Evolutionary conservation across 768 basidiomycete species (phyloP), one percentile per base, ranked within the genome.

Genomic region (Phlebiopsis gigantea): DNA sequence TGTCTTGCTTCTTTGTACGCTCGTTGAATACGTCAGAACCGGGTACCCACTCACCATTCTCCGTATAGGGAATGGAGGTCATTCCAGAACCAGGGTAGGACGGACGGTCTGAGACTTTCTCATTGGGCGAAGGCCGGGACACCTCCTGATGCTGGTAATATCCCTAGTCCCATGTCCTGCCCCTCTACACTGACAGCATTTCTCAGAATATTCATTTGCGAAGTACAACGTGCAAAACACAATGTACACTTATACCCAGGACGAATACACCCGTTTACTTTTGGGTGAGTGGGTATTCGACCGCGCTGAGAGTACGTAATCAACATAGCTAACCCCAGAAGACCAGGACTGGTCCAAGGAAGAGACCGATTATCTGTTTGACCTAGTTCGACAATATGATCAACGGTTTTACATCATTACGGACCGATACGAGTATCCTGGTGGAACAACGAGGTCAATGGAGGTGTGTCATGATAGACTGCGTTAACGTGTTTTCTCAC

Each of bases 361-460:
- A 62, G 94, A 98, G 71, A 98, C 97, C 0, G 89, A 93, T 67
- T 93, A 98, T 66, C 79, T 99, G 1, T 96, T 98, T 71, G 73
- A 73, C 2, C 70, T 96, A 8, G 85, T 88, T 8, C 78, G 80
- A 49, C 85, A 90, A 51, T 98, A 89, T 62, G 95, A 98, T 69
- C 75, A 83, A 10, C 81, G 96, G 44, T 98, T 95, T 82, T 87
- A 90, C 67, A 79, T 98, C 61, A 83, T 95, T 12, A 77, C 89
- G 52, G 97, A 98, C 70, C 85, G 97, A 25, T 98, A 96, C 69
- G 84, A 90, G 4, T 91, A 77, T 65, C 76, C 81, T 1, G 73
- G 71, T n/a, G 81, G 82, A 8, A 66, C 71, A 34, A 48, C 62
- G 24, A 81, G 86, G 21, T 75, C 77, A n/a, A 75, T 93, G 53